Percentiles rank a stretch among this genome's conserved stretches.
Conservation (phyloP, 148 eudicot genomes). For the Diospyros kaki region DNA sequence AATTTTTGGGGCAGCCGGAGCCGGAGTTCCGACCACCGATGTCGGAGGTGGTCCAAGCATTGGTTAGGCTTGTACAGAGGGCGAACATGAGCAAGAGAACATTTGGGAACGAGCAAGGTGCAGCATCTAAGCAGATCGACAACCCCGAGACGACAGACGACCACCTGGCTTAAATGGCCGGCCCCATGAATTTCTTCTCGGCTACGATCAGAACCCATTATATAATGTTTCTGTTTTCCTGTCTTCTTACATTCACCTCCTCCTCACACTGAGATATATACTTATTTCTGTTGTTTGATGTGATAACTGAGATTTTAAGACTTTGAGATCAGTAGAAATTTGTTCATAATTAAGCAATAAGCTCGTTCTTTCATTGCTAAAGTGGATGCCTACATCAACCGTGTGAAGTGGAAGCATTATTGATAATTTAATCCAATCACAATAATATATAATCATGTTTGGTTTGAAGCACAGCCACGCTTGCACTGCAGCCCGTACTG, state of each 20-base stretch:
- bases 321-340: neutral
- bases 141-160: constrained; percentile 31
- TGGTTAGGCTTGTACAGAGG: constrained; percentile 87
- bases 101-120: constrained; percentile 50
- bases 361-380: too few species aligned
- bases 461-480: too few species aligned
- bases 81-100: constrained; percentile 98
- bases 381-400: too few species aligned
- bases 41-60: constrained; percentile 95
- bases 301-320: neutral
- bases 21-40: constrained; percentile 97
- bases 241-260: neutral
- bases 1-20: constrained; percentile 53
- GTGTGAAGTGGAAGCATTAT: too few species aligned
- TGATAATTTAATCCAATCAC: too few species aligned
- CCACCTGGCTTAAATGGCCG: neutral
- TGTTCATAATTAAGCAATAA: constrained; percentile 6
- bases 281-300: neutral
- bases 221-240: neutral
- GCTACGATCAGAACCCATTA: neutral
- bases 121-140: constrained; percentile 23
- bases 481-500: too few species aligned
- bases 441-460: too few species aligned
- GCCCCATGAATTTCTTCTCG: neutral
- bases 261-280: neutral